Evolutionary conservation across 257 asterid genomes (phyloP), one percentile per base, ranked within the genome.

Genomic region (Gentiana straminea): DNA sequence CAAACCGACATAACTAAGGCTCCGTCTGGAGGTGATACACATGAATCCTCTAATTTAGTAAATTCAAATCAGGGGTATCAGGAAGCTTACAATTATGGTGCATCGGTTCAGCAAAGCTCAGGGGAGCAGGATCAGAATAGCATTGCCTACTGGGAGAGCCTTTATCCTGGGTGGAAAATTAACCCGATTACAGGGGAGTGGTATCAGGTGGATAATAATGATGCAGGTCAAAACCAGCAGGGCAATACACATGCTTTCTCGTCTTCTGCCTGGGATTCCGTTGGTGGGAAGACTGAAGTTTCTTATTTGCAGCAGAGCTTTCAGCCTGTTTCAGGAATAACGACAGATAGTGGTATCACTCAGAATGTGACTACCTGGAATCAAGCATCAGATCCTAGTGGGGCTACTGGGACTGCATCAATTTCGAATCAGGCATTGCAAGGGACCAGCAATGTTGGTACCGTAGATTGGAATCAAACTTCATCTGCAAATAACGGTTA

Each of bases 161-260:
- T 68, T 37, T 88, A 87, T 78, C 95, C 98, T 0, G 95, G 98
- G 39, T 92, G 98, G 98, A 84, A 75, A 71, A 75, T 66, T 69
- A 90, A 92, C 67, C 67, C 66, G 2, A 59, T 49, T 67, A 81
- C 90, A 45, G 94, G 95, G 47, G 84, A 85, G 64, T 92, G 98
- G 98, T 88, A 84, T 80, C 88, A 79, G 79, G 66, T 80, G 45
- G 86, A 75, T 72, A 80, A 69, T 52, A 73, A 70, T 69, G 71
- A 73, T 55, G 58, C 69, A 35, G 59, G 73, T 46, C 55, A 71
- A 43, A 60, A 64, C 66, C 61, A 54, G 54, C 81, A 73, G 54
- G 77, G 70, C 32, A 71, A 53, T 67, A 54, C 56, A 0, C 69
- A 62, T 53, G 53, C 84, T 54, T 36, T 49, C 69, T 36, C 57